Evolutionary conservation across 2,329 filamentous ascomycete species (phyloP).

Genomic region (Penicillium fuscoglaucum): DNA sequence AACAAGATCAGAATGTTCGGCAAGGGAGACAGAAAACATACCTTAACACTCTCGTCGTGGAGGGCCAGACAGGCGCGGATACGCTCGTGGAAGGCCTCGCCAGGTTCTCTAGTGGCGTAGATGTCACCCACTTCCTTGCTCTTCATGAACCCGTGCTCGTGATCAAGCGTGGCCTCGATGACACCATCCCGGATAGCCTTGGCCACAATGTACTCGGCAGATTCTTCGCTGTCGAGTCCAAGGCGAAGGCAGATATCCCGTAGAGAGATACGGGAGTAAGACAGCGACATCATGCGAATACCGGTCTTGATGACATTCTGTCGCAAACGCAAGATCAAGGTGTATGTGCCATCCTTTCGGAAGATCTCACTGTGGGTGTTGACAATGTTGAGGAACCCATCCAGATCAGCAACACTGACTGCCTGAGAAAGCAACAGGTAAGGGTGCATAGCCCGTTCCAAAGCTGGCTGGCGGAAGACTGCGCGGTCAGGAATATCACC

Average conservation of each 20-base stretch:
- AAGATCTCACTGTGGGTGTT: constrained; percentile 79
- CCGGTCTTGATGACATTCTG: constrained; percentile 99
- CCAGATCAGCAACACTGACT: constrained; percentile 92
- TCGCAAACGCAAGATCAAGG: constrained; percentile 85
- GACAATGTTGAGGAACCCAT: constrained; percentile 87
- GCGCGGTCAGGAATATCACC: constrained; percentile 96
- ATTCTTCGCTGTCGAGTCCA: constrained; percentile 92
- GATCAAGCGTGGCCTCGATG: constrained; percentile 90
- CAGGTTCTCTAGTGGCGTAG: constrained; percentile 92
- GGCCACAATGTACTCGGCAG: constrained; percentile 97
- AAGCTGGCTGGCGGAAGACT: constrained; percentile 83
- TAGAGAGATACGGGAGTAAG: constrained; percentile 94
- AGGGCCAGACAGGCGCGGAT: constrained; percentile 87
- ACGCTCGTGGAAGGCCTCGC: constrained; percentile 95
- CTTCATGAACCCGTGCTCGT: constrained; percentile 97
- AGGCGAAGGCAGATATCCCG: constrained; percentile 96
- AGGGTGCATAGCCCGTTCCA: constrained; percentile 84
- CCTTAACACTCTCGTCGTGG: constrained; percentile 98
- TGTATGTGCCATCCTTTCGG: constrained; percentile 92
- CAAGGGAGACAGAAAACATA: constrained; percentile 44
- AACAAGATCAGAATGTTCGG: background rate
- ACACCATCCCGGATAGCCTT: constrained; percentile 98
- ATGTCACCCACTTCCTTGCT: constrained; percentile 95
- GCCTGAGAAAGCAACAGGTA: constrained; percentile 94
- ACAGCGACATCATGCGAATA: constrained; percentile 98